Base-by-base conservation (phyloP, 1,284 basidiomycete genomes). In the Rhodotorula sp. region DNA sequence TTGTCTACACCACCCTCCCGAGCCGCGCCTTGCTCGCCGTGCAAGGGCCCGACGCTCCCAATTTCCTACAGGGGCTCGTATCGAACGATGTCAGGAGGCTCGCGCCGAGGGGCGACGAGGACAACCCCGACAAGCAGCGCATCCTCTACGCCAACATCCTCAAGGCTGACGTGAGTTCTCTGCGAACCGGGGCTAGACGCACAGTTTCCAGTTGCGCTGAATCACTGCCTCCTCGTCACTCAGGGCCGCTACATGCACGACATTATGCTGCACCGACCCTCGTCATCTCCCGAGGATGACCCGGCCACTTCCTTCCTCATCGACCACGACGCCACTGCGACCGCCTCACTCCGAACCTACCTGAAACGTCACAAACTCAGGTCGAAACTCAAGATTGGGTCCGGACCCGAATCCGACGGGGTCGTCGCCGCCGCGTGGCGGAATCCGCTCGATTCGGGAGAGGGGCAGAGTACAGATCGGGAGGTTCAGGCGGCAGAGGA, bases 221-320 rank as follows among this genome's bases (percentile, higher is more conserved):
- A 18, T 22, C 7, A 12, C 37, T 26, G n/a, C 17, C 37, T 6
- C 24, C 17, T 7, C 4, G 22, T 24, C 14, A 46, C 45, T 0
- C 79, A 96, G 90, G 96, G 96, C 55, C 87, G 95, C 77, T 88
- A 97, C 44, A 83, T 97, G 48, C 89, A 94, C 78, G 93, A 97
- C 80, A 83, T 89, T 54, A 93, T 98, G 80, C 84, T 95, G 67
- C 91, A 93, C 80, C 88, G 89, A 33, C 14, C 53, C 20, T 17
- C 8, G 26, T 37, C 8, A 14, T 37, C 70, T 51, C 7, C 46
- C 55, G n/a, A 68, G 60, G 17, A 53, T 83, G 83, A 77, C 83
- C 83, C 49, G 83, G 76, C 72, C 6, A 53, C 59, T 0, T 33
- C 54, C 46, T 62, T 49, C 72, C 37, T 66, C 42, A 12, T 94